A percentile compares a stretch with the other conserved stretches of the same genome.
Conservation (phyloP, 1,284 basidiomycete genomes). For the Crepidotus sp. region DNA sequence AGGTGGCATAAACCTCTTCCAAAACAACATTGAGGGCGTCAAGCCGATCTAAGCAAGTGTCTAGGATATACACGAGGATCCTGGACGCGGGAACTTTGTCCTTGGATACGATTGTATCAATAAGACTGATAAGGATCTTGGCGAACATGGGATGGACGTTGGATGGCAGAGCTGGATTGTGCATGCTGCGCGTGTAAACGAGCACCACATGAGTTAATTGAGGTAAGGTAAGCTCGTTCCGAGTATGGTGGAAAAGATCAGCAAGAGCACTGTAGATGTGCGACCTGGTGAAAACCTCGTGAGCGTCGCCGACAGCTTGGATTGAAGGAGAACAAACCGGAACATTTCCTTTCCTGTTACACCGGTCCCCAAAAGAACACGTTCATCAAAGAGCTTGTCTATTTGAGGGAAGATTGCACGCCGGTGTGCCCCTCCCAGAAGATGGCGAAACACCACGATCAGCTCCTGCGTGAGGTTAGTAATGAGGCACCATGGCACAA, state of each 20-base stretch:
- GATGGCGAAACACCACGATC: constrained; percentile 88
- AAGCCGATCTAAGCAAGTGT: constrained; percentile 82
- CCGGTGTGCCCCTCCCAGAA: constrained; percentile 77
- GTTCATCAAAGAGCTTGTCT: constrained; percentile 87
- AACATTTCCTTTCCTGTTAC: constrained; percentile 78
- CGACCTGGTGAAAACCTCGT: constrained; percentile 38
- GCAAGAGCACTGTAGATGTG: constrained; percentile 85
- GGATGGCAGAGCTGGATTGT: constrained; percentile 79
- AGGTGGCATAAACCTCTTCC: constrained; percentile 42
- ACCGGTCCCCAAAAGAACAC: constrained; percentile 83
- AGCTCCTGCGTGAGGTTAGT: constrained; percentile 59
- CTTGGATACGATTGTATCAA: constrained; percentile 77
- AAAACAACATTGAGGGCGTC: constrained; percentile 71
- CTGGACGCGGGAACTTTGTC: constrained; percentile 48
- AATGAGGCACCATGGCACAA: not conserved
- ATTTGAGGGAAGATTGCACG: constrained; percentile 78
- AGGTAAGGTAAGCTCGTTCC: constrained; percentile 70
- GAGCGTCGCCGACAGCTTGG: constrained; percentile 4
- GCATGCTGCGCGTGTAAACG: constrained; percentile 83
- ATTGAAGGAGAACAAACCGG: constrained; percentile 37
- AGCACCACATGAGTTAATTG: constrained; percentile 81
- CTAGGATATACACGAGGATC: constrained; percentile 70
- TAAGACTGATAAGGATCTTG: constrained; percentile 87
- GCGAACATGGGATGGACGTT: constrained; percentile 87
- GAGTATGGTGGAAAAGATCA: constrained; percentile 90